A percentile compares a stretch with the other conserved stretches of the same genome.
Evolutionary conservation across 768 basidiomycete genomes (phyloP).

Genomic region (Tylopilus rubrobrunneus): DNA sequence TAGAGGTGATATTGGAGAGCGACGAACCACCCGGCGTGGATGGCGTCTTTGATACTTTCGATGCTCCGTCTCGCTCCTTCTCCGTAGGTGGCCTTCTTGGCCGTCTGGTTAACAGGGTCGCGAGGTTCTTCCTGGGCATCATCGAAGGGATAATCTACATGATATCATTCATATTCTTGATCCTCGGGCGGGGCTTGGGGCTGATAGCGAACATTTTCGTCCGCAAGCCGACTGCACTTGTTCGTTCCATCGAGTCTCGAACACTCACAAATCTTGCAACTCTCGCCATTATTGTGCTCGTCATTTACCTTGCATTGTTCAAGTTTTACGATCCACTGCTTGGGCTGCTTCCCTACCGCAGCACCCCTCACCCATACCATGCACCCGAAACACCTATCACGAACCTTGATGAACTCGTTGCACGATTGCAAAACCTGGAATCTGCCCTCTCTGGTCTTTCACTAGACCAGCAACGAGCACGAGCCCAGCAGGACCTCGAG

Average conservation of each 20-base stretch:
- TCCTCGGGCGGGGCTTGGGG: slow-evolving; percentile 48
- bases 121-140: slow-evolving; percentile 29
- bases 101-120: slow-evolving; percentile 35
- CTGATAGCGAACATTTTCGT: slow-evolving; percentile 45
- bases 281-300: slow-evolving; percentile 40
- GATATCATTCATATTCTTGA: slow-evolving; percentile 37
- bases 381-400: slow-evolving; percentile 57
- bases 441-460: slow-evolving; percentile 57
- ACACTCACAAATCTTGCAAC: slow-evolving; percentile 35
- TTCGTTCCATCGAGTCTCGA: slow-evolving; percentile 31
- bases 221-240: slow-evolving; percentile 43
- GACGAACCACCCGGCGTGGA: slow-evolving; percentile 45
- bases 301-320: slow-evolving; percentile 45
- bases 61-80: slow-evolving; percentile 27
- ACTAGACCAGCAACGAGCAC: slow-evolving; percentile 48
- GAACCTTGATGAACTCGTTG: slow-evolving; percentile 63
- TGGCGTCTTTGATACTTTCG: slow-evolving; percentile 24
- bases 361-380: slow-evolving; percentile 37
- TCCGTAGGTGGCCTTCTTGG: slow-evolving; percentile 48
- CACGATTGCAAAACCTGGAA: slow-evolving; percentile 62
- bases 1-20: slow-evolving; percentile 62
- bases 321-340: slow-evolving; percentile 36
- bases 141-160: slow-evolving; percentile 23
- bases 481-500: slow-evolving; percentile 51
- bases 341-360: slow-evolving; percentile 32